Conservation (phyloP, 495 filamentous ascomycete genomes). For the Aspergillus bridgeri region DNA sequence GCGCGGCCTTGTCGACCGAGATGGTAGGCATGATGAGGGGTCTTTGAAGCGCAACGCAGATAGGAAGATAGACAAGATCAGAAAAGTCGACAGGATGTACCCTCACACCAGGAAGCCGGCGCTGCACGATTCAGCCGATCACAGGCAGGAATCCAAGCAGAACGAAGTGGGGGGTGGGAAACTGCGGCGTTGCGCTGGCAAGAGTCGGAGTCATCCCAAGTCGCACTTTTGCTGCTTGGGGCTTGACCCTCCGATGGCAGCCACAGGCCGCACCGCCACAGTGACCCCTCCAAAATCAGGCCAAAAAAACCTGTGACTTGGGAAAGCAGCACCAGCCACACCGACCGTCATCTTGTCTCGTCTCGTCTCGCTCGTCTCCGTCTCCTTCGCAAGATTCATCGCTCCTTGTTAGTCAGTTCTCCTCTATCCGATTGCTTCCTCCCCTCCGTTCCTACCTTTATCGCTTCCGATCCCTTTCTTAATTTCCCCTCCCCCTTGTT, state of each 20-base stretch:
- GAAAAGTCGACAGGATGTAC: conserved; percentile 8
- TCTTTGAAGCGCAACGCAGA: conserved; percentile 19
- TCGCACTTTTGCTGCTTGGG: conserved; percentile 18
- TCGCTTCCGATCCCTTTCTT: neutral
- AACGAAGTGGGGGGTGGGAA: neutral
- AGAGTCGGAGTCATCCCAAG: conserved; percentile 16
- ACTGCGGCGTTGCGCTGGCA: neutral
- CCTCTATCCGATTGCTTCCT: conserved; percentile 21
- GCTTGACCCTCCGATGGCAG: conserved; percentile 23
- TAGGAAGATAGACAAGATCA: conserved; percentile 10
- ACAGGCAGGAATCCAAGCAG: neutral
- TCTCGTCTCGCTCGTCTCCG: no score
- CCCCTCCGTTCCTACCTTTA: conserved; percentile 5
- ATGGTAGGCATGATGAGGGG: conserved; percentile 74
- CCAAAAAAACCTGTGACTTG: no score
- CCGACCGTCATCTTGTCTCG: conserved; percentile 7
- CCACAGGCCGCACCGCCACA: conserved; percentile 17
- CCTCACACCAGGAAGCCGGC: neutral
- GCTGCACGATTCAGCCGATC: neutral
- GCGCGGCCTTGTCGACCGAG: conserved; percentile 86
- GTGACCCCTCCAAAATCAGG: neutral
- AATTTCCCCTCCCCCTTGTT: conserved; percentile 1
- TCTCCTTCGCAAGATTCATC: conserved; percentile 20
- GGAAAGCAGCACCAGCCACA: neutral
- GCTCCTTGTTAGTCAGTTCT: conserved; percentile 17